Conservation (phyloP, 495 filamentous ascomycete genomes). For the Aspergillus affinis region DNA sequence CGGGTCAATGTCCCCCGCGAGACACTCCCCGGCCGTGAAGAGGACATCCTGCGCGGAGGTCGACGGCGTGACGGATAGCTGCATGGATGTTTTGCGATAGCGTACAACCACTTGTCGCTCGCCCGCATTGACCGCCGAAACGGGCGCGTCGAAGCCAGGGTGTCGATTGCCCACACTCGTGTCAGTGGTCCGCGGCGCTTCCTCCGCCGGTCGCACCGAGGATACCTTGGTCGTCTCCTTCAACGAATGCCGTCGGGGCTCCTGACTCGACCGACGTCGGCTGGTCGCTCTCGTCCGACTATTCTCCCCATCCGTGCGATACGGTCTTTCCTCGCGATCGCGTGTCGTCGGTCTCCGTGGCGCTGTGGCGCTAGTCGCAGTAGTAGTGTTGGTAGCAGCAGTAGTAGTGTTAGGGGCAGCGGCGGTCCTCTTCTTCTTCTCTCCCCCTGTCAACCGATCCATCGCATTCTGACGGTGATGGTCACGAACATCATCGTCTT, state of each 20-base stretch:
- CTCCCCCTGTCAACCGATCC: constrained; percentile 35
- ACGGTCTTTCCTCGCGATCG: constrained; percentile 14
- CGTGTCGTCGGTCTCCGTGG: constrained; percentile 19
- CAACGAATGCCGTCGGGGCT: constrained; percentile 20
- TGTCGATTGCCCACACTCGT: constrained; percentile 49
- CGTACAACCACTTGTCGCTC: constrained; percentile 71
- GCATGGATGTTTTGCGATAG: constrained; percentile 60
- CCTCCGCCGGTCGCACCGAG: constrained; percentile 20
- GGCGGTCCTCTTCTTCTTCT: constrained; percentile 1
- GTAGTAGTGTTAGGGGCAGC: too few species aligned
- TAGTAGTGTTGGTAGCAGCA: too few species aligned
- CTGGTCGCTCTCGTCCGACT: not conserved
- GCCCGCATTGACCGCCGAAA: constrained; percentile 80
- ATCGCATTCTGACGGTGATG: constrained; percentile 37
- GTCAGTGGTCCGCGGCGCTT: constrained; percentile 27
- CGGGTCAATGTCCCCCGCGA: constrained; percentile 59
- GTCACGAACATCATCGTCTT: constrained; percentile 47
- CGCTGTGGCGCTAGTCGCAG: constrained; percentile 21
- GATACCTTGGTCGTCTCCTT: constrained; percentile 23
- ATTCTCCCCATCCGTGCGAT: constrained; percentile 14
- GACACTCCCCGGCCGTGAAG: constrained; percentile 50
- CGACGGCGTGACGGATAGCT: constrained; percentile 65
- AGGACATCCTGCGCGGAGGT: constrained; percentile 77
- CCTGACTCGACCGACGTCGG: constrained; percentile 17
- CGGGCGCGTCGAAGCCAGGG: constrained; percentile 73